These are phyloP conservation scores for Gleditsia sinensis DNA, from an alignment of 306 rosid species.

Conservation along the genomic window DNA sequence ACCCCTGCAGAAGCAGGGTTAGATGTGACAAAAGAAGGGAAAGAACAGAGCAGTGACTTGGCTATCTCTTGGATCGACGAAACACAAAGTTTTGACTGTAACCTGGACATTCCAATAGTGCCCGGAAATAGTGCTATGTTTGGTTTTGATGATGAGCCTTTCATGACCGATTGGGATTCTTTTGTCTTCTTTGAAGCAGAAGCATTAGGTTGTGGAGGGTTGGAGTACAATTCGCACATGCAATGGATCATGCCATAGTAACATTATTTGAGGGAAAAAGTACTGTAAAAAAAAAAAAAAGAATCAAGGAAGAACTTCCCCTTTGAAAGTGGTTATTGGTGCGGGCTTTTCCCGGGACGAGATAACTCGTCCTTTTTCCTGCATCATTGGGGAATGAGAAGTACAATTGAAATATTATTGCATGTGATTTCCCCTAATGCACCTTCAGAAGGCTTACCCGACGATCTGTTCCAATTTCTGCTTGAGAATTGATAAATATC, in stretches of 20 bases:
- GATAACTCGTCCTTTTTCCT: background rate
- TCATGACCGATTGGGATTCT: slow-evolving; percentile 26
- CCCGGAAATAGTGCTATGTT: background rate
- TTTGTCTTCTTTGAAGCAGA: slow-evolving; percentile 35
- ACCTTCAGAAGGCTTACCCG: background rate
- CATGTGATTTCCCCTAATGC: background rate
- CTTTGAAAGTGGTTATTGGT: background rate
- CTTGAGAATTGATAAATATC: too few relatives aligned
- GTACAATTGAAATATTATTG: background rate
- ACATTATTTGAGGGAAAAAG: background rate
- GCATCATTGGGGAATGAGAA: background rate
- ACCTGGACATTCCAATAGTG: background rate
- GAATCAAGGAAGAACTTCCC: background rate
- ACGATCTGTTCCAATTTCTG: background rate
- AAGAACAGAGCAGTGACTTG: background rate
- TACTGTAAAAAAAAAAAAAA: too few relatives aligned
- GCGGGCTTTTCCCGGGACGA: background rate
- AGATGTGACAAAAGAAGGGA: background rate
- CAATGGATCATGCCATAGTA: background rate
- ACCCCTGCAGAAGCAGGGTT: background rate
- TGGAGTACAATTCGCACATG: background rate
- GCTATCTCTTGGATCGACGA: background rate
- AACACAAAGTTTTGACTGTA: background rate
- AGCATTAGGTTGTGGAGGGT: slow-evolving; percentile 36
- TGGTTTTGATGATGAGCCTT: background rate